Base-by-base conservation (phyloP, 2,329 filamentous ascomycete species). In the Claviceps humidiphila region DNA sequence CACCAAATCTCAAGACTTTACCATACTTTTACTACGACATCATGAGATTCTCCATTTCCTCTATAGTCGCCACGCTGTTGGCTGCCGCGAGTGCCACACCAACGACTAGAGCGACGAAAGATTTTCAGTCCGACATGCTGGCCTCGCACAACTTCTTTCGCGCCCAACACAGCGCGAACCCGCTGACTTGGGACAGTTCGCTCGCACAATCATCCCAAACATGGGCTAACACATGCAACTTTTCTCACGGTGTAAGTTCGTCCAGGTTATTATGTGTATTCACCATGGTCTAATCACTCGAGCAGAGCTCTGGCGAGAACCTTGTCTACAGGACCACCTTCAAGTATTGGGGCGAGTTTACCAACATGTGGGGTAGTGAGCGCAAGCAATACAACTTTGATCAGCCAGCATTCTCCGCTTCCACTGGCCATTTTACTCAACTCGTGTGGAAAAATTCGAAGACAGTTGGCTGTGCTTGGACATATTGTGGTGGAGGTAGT, bases 61-160 rank as follows among this genome's bases (percentile, higher is more conserved):
- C 30, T 22, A 6, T 34, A 38, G 22, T 37, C 2, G 9, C n/a
- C 0, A 22, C n/a, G 45, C 14, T n/a, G 22, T 17, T 47, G 1
- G 9, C 45, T 6, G 30, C 38, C 1, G 17, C 7, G 11, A 16
- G 17, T 47, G 45, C 45, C 8, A 37, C 45, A 14, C 45, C 45
- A 3, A 22, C 7, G 11, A 2, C 30, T 22, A 30, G 44, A 46
- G 26, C 44, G 6, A 13, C 44, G 14, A 30, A 8, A 8, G 49
- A 50, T 38, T 47, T 52, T 24, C 34, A 52, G 30, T 16, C n/a
- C 6, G 37, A 52, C n/a, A 52, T 52, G 51, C 9, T 52, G n/a
- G 38, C 22, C 11, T 41, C 51, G 4, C 51, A 52, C 9, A 49
- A 48, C 20, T 48, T 34, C 45, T 52, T 48, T 17, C 51, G 51